Evolutionary conservation across 2,329 filamentous ascomycete species (phyloP), one percentile per base, ranked within the genome.

Genomic region (Talaromyces funiculosus): DNA sequence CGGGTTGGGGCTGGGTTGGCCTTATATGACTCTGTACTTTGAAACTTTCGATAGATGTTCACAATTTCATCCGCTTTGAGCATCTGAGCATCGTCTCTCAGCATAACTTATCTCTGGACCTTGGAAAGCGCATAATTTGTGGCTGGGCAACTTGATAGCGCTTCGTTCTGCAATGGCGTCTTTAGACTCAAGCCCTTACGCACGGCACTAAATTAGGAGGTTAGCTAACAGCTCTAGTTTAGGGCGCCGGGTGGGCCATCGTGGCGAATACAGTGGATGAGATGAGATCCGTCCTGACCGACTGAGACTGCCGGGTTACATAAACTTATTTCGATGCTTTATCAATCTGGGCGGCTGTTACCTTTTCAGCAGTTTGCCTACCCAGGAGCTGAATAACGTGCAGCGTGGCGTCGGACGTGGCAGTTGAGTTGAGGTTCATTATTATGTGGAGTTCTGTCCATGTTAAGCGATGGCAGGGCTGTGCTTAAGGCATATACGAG

Each of bases 231-330:
- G 45, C 45, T 49, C 45, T 26, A 33, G 26, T 33, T 20, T 51
- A 51, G 10, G 29, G 26, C 26, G 29, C 29, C 42, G 29, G 37
- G 54, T 45, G 38, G 53, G 24, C 53, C 37, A 20, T 29, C 55
- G 42, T 57, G 55, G 26, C 55, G 42, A 38, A 57, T 45, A 49
- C n/a, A 49, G 49, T 57, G 55, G 42, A 20, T 37, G 42, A 57
- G 18, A 47, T 42, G 42, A 24, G 7, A 45, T 16, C 42, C 42
- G 35, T 16, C 3, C 24, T 20, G 37, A 8, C 35, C 24, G n/a
- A 43, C 26, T 33, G 38, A 51, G 43, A 47, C n/a, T 47, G 43
- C 14, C 43, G 43, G 26, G 43, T 47, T n/a, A 16, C 43, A 29
- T 47, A 10, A 29, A 3, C n/a, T n/a, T 29, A 47, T 22, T 33